Conservation (phyloP, 208 protist species). For the Herpetomonas muscarum region DNA sequence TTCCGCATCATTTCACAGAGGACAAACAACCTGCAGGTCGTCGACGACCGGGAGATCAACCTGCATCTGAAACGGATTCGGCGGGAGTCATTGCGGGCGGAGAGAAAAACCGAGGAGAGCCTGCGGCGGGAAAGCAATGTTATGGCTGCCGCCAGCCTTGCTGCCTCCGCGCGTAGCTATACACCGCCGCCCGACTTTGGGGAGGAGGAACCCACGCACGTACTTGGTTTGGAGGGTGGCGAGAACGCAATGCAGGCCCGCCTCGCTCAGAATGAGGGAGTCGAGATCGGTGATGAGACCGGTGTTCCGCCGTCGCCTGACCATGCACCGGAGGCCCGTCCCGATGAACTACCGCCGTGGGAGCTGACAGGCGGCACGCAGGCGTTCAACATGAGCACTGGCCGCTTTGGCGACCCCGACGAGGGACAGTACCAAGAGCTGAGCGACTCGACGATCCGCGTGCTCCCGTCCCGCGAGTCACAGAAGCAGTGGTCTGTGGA, state of each 20-base stretch:
- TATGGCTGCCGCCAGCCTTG: conserved; percentile 60
- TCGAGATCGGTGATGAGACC: too few species aligned
- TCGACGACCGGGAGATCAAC: conserved; percentile 88
- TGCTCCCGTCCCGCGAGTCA: conserved; percentile 59
- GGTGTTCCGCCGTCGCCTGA: too few species aligned
- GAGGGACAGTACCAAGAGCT: conserved; percentile 77
- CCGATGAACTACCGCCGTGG: conserved; percentile 80
- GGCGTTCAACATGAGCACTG: conserved; percentile 79
- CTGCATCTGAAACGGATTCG: conserved; percentile 66
- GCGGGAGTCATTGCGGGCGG: conserved; percentile 39
- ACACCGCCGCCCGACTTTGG: conserved; percentile 22
- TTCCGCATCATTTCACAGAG: conserved; percentile 87
- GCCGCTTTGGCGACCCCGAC: conserved; percentile 69
- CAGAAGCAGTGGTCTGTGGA: conserved; percentile 71
- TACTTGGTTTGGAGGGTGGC: background rate
- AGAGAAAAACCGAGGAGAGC: conserved; percentile 45
- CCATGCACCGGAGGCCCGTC: conserved; percentile 5
- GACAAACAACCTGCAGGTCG: conserved; percentile 87
- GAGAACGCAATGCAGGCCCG: too few species aligned
- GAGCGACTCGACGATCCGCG: conserved; percentile 70
- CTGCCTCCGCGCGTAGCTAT: conserved; percentile 57
- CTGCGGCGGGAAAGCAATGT: conserved; percentile 63
- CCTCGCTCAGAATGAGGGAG: too few species aligned
- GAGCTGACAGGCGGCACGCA: conserved; percentile 66
- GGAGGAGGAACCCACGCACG: background rate